phyloP scores from a whole-genome alignment of 2,329 filamentous ascomycete genomes.

The Raffaelea ambrosiae region DNA sequence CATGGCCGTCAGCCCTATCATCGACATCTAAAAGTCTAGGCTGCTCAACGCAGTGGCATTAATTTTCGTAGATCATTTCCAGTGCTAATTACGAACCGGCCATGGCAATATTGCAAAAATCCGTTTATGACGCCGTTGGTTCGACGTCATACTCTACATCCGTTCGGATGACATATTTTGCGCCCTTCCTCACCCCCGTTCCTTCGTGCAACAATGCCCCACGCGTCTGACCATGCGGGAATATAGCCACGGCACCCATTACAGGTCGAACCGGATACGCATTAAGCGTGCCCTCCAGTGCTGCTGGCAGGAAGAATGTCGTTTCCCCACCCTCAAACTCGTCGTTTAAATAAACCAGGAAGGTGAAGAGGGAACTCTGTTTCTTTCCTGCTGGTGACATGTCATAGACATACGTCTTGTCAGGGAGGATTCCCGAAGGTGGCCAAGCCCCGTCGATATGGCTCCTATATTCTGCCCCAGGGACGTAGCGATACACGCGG shows the following conservation, averaged over 20 bases:
- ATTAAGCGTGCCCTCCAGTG: constrained; percentile 55
- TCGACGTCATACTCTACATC: constrained; percentile 64
- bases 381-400: constrained; percentile 48
- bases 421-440: constrained; percentile 53
- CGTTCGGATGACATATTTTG: constrained; percentile 61
- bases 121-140: no score
- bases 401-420: constrained; percentile 58
- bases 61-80: no score
- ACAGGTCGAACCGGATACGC: constrained; percentile 61
- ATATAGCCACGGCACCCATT: constrained; percentile 60
- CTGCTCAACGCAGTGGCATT: no score
- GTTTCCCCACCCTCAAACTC: constrained; percentile 66
- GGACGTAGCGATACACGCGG: constrained; percentile 64
- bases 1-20: no score
- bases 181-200: constrained; percentile 58
- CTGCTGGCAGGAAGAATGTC: constrained; percentile 59
- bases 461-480: constrained; percentile 61
- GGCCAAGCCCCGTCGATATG: constrained; percentile 70
- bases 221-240: constrained; percentile 60
- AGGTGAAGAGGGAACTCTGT: constrained; percentile 62
- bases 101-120: no score
- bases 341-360: constrained; percentile 61
- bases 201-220: constrained; percentile 62
- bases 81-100: no score
- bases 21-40: no score